Conservation (phyloP, 2,329 filamentous ascomycete species). For the Trichoderma cornu-damae region DNA sequence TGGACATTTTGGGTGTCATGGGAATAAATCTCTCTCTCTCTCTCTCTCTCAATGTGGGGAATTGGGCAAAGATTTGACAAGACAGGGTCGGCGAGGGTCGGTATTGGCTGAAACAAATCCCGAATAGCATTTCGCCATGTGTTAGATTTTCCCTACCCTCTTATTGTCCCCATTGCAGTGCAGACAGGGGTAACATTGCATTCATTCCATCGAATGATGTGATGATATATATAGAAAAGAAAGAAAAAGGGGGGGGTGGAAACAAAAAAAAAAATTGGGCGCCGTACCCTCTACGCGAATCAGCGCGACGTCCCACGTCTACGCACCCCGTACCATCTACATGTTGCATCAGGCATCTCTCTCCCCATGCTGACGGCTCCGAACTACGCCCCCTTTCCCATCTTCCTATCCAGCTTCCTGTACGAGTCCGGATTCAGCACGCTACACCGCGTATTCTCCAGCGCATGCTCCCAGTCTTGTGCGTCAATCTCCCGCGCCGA, state of each 20-base stretch:
- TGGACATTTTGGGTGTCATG: background rate
- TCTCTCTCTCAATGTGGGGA: background rate
- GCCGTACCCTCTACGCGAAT: background rate
- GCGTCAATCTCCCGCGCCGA: constrained; percentile 27
- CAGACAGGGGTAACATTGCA: background rate
- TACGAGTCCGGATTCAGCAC: constrained; percentile 46
- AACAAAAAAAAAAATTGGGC: no score
- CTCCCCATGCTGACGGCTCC: background rate
- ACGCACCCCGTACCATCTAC: constrained; percentile 5
- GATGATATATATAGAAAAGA: background rate
- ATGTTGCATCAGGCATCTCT: background rate
- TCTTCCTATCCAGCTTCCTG: constrained; percentile 32
- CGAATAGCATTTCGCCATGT: constrained; percentile 1
- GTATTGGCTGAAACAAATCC: background rate
- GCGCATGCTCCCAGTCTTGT: constrained; percentile 50
- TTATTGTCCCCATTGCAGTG: background rate
- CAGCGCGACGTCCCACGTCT: background rate
- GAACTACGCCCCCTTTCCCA: constrained; percentile 32
- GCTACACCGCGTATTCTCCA: constrained; percentile 45
- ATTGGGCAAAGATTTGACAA: background rate
- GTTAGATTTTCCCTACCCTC: background rate
- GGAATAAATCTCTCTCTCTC: background rate
- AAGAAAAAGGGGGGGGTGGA: no score
- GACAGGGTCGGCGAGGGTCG: background rate
- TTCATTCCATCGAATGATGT: no score